Evolutionary conservation across 2,329 filamentous ascomycete genomes (phyloP), one percentile per base, ranked within the genome.

Genomic region (Grosmannia clavigera): DNA sequence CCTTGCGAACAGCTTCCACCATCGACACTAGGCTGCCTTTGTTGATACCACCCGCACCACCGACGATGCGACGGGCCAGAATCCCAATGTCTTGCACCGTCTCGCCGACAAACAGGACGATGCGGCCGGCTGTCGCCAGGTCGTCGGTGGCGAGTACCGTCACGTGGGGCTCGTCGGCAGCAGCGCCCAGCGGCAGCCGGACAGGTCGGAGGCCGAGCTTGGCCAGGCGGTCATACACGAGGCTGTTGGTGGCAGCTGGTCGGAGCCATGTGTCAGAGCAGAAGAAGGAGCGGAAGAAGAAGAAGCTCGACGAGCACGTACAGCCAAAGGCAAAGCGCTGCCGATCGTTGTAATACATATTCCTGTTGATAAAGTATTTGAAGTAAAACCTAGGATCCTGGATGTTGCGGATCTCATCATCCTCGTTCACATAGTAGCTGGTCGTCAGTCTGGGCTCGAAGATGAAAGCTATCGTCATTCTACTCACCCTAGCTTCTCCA

Each of bases 91-190:
- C 85, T 67, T 92, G 86, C 3, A 70, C 70, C 1, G 81, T 75
- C 66, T 94, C 86, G 60, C 90, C 89, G 66, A 95, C 81, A 58
- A 95, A 72, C 54, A 96, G 72, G 27, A 95, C 75, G 19, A 95
- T 73, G 50, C 87, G 85, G 55, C 79, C 76, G 60, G 81, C 81
- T 11, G 69, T 70, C 27, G 71, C 66, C 3, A 94, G 70, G 61
- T 84, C 76, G 7, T 74, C 65, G 9, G 71, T 77, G 38, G 81
- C 73, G 61, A 92, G 81, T 66, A 96, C 88, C 0, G 85, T 84
- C 7, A 90, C 75, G 63, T 90, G 82, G 0, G 84, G 83, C 7
- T 81, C 72, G 0, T 70, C 67, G 2, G 61, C 31, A 0, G 70
- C 66, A 0, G 76, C 73, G 29, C 76, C 76, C 0, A 84, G 71